phyloP scores from a whole-genome alignment of 768 basidiomycete genomes.

The Amanita phalloides region DNA sequence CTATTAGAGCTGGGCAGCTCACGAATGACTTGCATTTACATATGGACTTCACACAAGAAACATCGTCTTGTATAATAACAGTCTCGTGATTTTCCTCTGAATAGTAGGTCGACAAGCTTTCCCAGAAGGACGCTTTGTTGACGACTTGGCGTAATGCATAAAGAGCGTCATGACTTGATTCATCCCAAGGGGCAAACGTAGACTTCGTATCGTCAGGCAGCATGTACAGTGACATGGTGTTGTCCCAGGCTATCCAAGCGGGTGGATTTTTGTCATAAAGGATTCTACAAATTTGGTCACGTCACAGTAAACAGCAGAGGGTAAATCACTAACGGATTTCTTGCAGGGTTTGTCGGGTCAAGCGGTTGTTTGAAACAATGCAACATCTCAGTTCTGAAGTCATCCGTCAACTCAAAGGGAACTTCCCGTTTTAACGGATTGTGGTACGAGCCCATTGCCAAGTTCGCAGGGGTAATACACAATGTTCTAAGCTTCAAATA shows the following conservation, averaged over 20 bases:
- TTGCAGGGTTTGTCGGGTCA: slow-evolving; percentile 19
- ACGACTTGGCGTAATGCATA: slow-evolving; percentile 37
- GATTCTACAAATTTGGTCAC: slow-evolving; percentile 21
- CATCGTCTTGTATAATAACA: slow-evolving; percentile 53
- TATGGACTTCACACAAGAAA: slow-evolving; percentile 65
- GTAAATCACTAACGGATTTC: slow-evolving; percentile 32
- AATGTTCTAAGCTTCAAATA: slow-evolving; percentile 77
- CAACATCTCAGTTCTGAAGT: slow-evolving; percentile 47
- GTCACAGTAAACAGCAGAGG: background rate
- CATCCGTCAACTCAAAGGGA: slow-evolving; percentile 34
- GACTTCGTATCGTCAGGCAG: slow-evolving; percentile 36
- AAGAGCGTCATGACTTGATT: slow-evolving; percentile 37
- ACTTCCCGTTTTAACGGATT: slow-evolving; percentile 58
- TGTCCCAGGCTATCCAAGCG: slow-evolving; percentile 64
- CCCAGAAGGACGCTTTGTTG: slow-evolving; percentile 49
- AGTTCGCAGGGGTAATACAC: slow-evolving; percentile 39
- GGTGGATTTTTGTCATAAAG: slow-evolving; percentile 45
- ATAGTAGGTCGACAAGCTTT: slow-evolving; percentile 54
- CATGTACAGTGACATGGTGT: slow-evolving; percentile 32
- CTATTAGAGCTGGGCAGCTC: slow-evolving; percentile 1
- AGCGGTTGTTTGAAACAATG: slow-evolving; percentile 42
- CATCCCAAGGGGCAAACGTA: slow-evolving; percentile 53
- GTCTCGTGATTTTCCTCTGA: slow-evolving; percentile 71
- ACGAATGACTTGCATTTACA: slow-evolving; percentile 30
- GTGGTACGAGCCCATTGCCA: slow-evolving; percentile 48